Evolutionary conservation across 2,329 filamentous ascomycete species (phyloP).

Genomic region (Xylaria sp.): DNA sequence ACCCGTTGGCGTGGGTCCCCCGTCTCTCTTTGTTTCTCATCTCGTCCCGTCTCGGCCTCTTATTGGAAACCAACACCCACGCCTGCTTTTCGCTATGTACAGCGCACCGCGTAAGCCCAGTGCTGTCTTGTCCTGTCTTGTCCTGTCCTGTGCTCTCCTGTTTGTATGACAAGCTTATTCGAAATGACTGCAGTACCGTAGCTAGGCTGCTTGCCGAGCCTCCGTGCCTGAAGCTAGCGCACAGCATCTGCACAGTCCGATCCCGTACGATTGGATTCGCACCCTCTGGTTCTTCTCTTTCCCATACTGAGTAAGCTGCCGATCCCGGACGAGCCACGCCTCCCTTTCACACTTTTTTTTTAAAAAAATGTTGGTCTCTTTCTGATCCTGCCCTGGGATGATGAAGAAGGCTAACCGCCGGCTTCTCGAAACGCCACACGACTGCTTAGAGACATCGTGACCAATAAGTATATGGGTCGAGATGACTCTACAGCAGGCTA

Average conservation of each 20-base stretch:
- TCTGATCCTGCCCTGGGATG: background rate
- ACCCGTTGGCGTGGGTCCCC: background rate
- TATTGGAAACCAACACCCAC: conserved; percentile 6
- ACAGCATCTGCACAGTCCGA: conserved; percentile 17
- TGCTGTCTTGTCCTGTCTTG: too few species aligned
- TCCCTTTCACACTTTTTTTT: background rate
- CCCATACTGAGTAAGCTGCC: background rate
- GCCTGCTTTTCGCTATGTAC: conserved; percentile 1
- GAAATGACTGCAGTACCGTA: conserved; percentile 3
- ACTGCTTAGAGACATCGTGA: background rate
- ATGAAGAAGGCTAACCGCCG: background rate
- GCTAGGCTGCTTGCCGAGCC: background rate
- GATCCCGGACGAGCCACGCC: background rate
- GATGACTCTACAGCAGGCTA: background rate
- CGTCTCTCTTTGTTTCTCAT: background rate
- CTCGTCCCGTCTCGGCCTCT: background rate
- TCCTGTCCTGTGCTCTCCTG: background rate
- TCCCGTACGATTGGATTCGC: conserved; percentile 17
- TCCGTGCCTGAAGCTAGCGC: conserved; percentile 19
- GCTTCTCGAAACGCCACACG: background rate
- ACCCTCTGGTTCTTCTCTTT: conserved; percentile 7
- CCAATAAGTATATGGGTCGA: conserved; percentile 3
- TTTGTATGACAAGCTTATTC: background rate
- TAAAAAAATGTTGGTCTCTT: background rate
- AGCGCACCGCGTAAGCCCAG: conserved; percentile 9